These are phyloP conservation scores for Monilinia vaccinii-corymbosi DNA, from an alignment of 2,329 filamentous ascomycete genomes.

Conservation along the genomic window DNA sequence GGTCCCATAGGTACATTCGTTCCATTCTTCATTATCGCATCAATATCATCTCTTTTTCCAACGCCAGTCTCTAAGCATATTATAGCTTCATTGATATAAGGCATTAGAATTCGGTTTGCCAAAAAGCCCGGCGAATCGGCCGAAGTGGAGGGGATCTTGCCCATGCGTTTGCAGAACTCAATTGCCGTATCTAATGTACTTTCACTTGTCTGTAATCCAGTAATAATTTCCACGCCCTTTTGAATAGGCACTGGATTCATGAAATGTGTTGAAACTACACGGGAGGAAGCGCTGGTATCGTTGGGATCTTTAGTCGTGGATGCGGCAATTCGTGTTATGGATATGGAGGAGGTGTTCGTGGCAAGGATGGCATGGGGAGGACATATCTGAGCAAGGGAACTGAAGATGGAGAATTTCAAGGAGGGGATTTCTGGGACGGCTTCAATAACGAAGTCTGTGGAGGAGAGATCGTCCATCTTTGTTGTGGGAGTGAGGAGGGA, in stretches of 20 bases:
- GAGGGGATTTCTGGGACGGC: constrained; percentile 87
- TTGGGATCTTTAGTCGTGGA: constrained; percentile 70
- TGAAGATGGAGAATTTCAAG: constrained; percentile 83
- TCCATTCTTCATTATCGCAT: constrained; percentile 98
- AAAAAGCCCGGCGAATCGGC: constrained; percentile 90
- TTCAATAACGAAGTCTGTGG: constrained; percentile 96
- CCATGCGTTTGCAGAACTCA: constrained; percentile 82
- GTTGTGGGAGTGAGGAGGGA: constrained; percentile 62
- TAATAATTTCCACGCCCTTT: constrained; percentile 96
- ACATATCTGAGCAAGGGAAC: constrained; percentile 70
- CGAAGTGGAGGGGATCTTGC: constrained; percentile 80
- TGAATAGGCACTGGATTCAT: constrained; percentile 99
- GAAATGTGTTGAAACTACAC: constrained; percentile 93
- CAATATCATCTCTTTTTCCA: constrained; percentile 82
- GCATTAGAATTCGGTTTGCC: constrained; percentile 95
- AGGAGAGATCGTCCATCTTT: constrained; percentile 64
- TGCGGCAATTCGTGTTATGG: constrained; percentile 91
- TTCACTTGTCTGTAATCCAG: constrained; percentile 80
- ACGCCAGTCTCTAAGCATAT: constrained; percentile 93
- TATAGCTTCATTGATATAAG: constrained; percentile 97
- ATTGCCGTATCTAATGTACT: constrained; percentile 75
- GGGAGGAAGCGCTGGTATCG: constrained; percentile 71
- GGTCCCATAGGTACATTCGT: constrained; percentile 99
- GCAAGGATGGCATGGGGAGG: constrained; percentile 81
- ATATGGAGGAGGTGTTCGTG: constrained; percentile 98